Percentiles rank a stretch among this genome's conserved stretches.
These are phyloP conservation scores for Clavispora carvajalis DNA, from an alignment of 805 yeast genomes.

Conservation along the genomic window DNA sequence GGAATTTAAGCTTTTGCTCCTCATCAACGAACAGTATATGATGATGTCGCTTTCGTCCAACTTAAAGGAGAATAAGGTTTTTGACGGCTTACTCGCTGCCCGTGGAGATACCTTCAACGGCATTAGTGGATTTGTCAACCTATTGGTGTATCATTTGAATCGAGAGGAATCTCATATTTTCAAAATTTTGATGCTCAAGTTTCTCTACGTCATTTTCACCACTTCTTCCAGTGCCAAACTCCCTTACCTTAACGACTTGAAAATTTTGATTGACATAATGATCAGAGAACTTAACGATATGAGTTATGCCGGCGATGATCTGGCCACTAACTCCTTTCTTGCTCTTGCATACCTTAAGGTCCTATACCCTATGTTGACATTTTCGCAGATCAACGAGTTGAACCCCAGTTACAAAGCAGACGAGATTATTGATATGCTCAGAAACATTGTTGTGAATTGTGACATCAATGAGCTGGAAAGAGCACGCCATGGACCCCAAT, in stretches of 20 bases:
- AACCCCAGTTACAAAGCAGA: slow-evolving; percentile 52
- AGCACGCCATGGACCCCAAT: not conserved
- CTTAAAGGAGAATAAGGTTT: slow-evolving; percentile 43
- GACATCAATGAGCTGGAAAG: slow-evolving; percentile 5
- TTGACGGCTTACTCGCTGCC: slow-evolving; percentile 38
- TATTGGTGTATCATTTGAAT: slow-evolving; percentile 60
- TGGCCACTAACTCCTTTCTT: slow-evolving; percentile 33
- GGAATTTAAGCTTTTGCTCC: slow-evolving; percentile 64
- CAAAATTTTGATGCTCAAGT: slow-evolving; percentile 74
- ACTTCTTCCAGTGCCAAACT: slow-evolving; percentile 58
- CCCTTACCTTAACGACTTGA: slow-evolving; percentile 77
- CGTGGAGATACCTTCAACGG: slow-evolving; percentile 25
- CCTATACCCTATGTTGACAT: slow-evolving; percentile 61
- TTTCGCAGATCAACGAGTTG: slow-evolving; percentile 51
- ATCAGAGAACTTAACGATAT: slow-evolving; percentile 73
- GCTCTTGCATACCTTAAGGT: slow-evolving; percentile 58
- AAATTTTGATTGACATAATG: slow-evolving; percentile 77
- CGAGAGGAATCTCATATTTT: slow-evolving; percentile 66
- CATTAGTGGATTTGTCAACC: slow-evolving; percentile 67
- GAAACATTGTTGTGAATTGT: slow-evolving; percentile 36
- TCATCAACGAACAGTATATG: slow-evolving; percentile 85
- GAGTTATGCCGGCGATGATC: slow-evolving; percentile 39
- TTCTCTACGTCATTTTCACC: slow-evolving; percentile 69
- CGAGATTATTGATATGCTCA: slow-evolving; percentile 48
- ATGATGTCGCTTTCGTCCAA: slow-evolving; percentile 41